Base-by-base conservation (phyloP, 1,284 basidiomycete genomes). In the Volvariella volvacea region DNA sequence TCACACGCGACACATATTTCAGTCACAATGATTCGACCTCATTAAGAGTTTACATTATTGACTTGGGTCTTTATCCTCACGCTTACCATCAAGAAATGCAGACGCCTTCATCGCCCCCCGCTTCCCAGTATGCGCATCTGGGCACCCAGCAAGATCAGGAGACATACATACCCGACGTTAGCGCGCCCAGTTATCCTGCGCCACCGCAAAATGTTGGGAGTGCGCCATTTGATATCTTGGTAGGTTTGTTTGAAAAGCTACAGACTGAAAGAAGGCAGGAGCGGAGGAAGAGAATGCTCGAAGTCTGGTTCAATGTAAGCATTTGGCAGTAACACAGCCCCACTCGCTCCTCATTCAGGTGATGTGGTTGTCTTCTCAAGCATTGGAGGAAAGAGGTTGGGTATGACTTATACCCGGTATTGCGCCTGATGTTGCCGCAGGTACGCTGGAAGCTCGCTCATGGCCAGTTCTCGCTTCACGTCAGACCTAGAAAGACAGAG, bases 331-430 rank as follows among this genome's bases (percentile, higher is more conserved):
- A n/a, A n/a, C n/a, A n/a, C n/a, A n/a, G n/a, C n/a, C n/a, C n/a
- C n/a, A 32, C 28, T 16, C 12, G 32, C 17, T 39, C 12, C 7
- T 30, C 14, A 9, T 43, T 12, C n/a, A 22, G 6, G 25, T 34
- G 40, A 42, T 19, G 43, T 2, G 44, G 48, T 39, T 28, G 16
- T 45, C 30, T 31, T 39, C 21, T 39, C 15, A 54, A 90, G 88
- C 81, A 81, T 54, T 90, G 87, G 88, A 73, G 87, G 53, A 66
- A 78, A 46, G 76, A 86, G 57, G 78, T 83, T 42, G 87, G 87
- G 1, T 65, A 73, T 52, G 83, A 89, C 55, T 58, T 90, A 16
- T 89, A 83, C 56, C 86, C 87, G 17, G 84, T 86, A 14, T 62
- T 90, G 36, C 76, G 87, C 20, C 67, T 90, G 20, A 71, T 90